A percentile compares a stretch with the other conserved stretches of the same genome.
Evolutionary conservation across 2,329 filamentous ascomycete species (phyloP).

Genomic region (Annulohypoxylon truncatum): DNA sequence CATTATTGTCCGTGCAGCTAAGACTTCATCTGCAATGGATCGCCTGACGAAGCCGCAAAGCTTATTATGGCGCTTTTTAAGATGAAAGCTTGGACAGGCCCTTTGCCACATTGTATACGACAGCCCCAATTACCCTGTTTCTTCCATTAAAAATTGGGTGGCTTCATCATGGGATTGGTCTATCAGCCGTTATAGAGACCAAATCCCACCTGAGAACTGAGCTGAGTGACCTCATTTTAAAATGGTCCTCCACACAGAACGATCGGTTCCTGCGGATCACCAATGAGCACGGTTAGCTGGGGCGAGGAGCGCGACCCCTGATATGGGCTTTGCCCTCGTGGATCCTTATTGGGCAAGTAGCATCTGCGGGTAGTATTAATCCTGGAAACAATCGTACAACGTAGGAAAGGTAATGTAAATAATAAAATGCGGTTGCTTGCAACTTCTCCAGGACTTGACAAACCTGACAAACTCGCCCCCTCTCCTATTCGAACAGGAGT

Average conservation of each 20-base stretch:
- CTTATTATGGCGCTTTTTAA: neutral
- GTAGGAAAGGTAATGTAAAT: conserved; percentile 14
- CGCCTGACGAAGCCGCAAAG: neutral
- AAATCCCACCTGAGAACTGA: conserved; percentile 8
- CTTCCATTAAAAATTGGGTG: conserved; percentile 4
- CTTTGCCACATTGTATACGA: conserved; percentile 1
- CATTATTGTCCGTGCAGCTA: neutral
- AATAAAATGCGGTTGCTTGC: conserved; percentile 31
- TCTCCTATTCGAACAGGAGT: conserved; percentile 23
- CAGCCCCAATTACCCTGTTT: conserved; percentile 3
- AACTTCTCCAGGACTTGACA: conserved; percentile 21
- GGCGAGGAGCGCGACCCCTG: conserved; percentile 17
- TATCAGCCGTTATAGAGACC: neutral
- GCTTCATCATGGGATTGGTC: conserved; percentile 17
- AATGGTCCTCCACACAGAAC: neutral
- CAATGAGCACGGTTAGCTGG: conserved; percentile 31
- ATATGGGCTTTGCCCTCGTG: conserved; percentile 15
- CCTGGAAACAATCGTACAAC: conserved; percentile 24
- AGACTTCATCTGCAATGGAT: neutral
- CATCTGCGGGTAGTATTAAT: conserved; percentile 29
- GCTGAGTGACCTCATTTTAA: conserved; percentile 6
- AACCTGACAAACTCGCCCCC: conserved; percentile 13
- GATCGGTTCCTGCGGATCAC: conserved; percentile 30
- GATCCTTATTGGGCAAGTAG: conserved; percentile 39
- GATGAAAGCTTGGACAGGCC: neutral